Percentiles rank a stretch among this genome's conserved stretches.
These are phyloP conservation scores for Pneumocystis oryctolagi DNA, from an alignment of 1,139 yeast species.

Conservation along the genomic window DNA sequence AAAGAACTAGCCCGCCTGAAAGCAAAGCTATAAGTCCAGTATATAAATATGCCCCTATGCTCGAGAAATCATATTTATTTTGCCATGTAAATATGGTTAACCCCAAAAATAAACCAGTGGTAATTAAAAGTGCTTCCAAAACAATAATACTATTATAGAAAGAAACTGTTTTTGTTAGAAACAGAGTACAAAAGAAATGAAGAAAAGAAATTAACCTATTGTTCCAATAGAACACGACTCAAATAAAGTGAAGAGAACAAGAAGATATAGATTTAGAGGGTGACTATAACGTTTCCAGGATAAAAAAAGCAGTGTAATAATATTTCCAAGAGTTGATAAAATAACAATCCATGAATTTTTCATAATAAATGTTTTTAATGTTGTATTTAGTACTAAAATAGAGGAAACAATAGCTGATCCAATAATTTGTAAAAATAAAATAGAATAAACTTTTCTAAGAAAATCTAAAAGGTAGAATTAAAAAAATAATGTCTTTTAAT, in stretches of 20 bases:
- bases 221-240: constrained; percentile 66
- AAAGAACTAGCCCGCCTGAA: constrained; percentile 54
- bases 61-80: constrained; percentile 62
- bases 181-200: neutral
- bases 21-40: constrained; percentile 53
- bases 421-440: constrained; percentile 50
- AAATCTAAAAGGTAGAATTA: constrained; percentile 29
- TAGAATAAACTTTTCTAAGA: constrained; percentile 62
- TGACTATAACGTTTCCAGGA: constrained; percentile 46
- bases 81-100: constrained; percentile 67
- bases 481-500: neutral
- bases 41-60: constrained; percentile 53
- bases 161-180: constrained; percentile 26
- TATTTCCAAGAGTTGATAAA: constrained; percentile 42
- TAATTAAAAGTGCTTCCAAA: constrained; percentile 56
- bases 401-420: constrained; percentile 48
- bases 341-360: constrained; percentile 47
- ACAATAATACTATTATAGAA: constrained; percentile 50
- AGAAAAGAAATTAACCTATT: constrained; percentile 22
- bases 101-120: constrained; percentile 56
- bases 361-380: constrained; percentile 44
- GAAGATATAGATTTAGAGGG: constrained; percentile 44
- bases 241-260: constrained; percentile 53
- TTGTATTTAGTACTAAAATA: constrained; percentile 34
- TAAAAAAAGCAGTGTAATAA: constrained; percentile 50